Percentiles rank a stretch among this genome's conserved stretches.
These are phyloP conservation scores for Lepidium aucheri DNA, from an alignment of 345 rosid genomes.

Conservation along the genomic window DNA sequence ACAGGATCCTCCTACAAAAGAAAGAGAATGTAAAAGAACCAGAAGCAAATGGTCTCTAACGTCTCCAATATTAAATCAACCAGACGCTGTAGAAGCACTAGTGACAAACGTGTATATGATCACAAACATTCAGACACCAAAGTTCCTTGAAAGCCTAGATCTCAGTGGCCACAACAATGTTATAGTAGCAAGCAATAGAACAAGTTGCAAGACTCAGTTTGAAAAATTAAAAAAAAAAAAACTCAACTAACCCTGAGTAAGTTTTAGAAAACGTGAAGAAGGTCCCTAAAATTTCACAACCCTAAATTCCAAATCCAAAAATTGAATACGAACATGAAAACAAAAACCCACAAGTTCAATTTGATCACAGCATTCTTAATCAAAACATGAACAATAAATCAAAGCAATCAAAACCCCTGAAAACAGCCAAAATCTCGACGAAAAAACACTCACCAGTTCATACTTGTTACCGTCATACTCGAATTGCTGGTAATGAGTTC, in stretches of 20 bases:
- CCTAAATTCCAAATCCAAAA: not conserved
- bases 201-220: not conserved
- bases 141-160: not conserved
- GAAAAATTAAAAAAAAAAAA: not conserved
- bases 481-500: slow-evolving; percentile 53
- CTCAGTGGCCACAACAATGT: not conserved
- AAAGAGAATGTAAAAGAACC: not conserved
- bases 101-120: not conserved
- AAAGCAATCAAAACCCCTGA: not conserved
- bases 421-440: not conserved
- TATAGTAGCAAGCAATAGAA: not conserved
- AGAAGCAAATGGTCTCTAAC: slow-evolving; percentile 1
- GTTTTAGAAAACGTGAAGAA: not conserved
- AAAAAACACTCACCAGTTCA: slow-evolving; percentile 54
- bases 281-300: not conserved
- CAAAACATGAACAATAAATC: not conserved
- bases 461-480: slow-evolving; percentile 70
- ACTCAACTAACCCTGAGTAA: not conserved
- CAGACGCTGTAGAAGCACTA: not conserved
- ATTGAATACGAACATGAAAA: not conserved
- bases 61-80: not conserved
- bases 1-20: slow-evolving; percentile 88
- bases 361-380: not conserved
- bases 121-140: not conserved
- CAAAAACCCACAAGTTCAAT: not conserved